Evolutionary conservation across 805 yeast genomes (phyloP).

Genomic region (Brettanomyces sp.): DNA sequence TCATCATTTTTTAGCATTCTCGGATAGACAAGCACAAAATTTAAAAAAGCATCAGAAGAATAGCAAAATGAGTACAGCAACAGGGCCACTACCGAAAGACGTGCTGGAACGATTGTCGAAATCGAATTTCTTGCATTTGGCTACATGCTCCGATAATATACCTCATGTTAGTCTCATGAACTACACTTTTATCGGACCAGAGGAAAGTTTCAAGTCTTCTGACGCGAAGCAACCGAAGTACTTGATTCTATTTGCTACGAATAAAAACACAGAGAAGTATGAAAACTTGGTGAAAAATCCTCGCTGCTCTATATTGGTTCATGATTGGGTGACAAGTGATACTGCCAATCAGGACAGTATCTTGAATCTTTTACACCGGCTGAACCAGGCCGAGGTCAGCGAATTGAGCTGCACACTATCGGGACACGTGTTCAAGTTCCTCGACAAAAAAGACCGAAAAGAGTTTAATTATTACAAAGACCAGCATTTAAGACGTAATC

Average conservation of each 20-base stretch:
- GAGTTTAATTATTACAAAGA: conserved; percentile 54
- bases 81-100: conserved; percentile 22
- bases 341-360: conserved; percentile 24
- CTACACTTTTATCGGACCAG: conserved; percentile 54
- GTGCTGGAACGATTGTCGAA: conserved; percentile 41
- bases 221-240: conserved; percentile 1
- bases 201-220: conserved; percentile 19
- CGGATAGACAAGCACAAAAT: background rate
- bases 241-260: conserved; percentile 60
- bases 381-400: conserved; percentile 74
- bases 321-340: conserved; percentile 69
- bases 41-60: too few relatives aligned
- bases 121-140: conserved; percentile 73
- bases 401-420: conserved; percentile 74
- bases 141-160: conserved; percentile 54
- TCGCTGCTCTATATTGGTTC: conserved; percentile 72
- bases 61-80: background rate
- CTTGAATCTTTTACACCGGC: conserved; percentile 54
- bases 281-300: conserved; percentile 63
- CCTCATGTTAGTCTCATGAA: conserved; percentile 93
- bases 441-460: conserved; percentile 31
- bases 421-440: conserved; percentile 53
- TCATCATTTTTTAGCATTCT: too few relatives aligned
- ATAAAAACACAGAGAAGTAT: conserved; percentile 63
- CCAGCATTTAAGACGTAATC: conserved; percentile 50